Base-by-base conservation (phyloP, 2,329 filamentous ascomycete species). In the Fusarium sp. region DNA sequence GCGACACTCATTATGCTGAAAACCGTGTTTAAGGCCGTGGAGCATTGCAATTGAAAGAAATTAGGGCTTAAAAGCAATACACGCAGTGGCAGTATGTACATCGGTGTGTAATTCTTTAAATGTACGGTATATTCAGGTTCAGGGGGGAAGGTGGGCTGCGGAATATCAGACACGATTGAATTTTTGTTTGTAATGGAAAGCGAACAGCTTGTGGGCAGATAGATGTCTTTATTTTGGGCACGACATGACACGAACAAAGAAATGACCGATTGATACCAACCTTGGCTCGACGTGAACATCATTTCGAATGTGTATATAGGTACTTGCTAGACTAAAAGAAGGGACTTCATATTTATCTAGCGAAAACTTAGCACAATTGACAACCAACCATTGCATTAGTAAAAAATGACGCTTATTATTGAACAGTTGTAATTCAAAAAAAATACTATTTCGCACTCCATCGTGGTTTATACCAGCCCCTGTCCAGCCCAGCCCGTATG, bases 371-470 rank as follows among this genome's bases (percentile, higher is more conserved):
- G 38, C 15, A 37, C 26, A 13, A 17, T 23, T 41, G 15, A 42
- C 12, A 15, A 27, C 20, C 18, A 61, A 13, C 27, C n/a, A 20
- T 30, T 26, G 23, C 14, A 18, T n/a, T n/a, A 46, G 42, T n/a
- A 33, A 57, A 26, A 60, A 54, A 35, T 50, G 23, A 61, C 71
- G 73, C 73, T 74, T 73, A 55, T 58, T 69, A 65, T 73, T 69
- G 62, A 75, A 73, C 57, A 67, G 59, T 62, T 66, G 70, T 64
- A 73, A 70, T 63, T 71, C 60, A 62, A 67, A 55, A 60, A 65
- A 63, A 59, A 63, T 38, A 45, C 50, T 54, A 70, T 55, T 66
- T 75, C 58, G 50, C 64, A 68, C 62, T 60, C 62, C 38, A 62
- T 56, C 58, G 33, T 64, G 53, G 61, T 66, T 72, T 62, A 72